Evolutionary conservation across 805 yeast genomes (phyloP).

Genomic region (Pichia sporocuriosa): DNA sequence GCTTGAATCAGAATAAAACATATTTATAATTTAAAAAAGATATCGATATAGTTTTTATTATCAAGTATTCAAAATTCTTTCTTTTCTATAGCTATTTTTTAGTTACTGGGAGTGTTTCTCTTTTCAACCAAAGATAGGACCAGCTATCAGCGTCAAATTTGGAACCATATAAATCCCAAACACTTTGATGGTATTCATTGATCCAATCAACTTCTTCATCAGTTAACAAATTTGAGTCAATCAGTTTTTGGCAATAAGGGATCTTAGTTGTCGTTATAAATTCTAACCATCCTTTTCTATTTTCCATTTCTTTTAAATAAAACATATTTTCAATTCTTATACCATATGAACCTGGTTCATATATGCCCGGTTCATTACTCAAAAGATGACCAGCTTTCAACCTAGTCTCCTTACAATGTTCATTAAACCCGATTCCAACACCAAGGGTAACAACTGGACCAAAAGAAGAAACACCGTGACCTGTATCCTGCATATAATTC

Average conservation of each 20-base stretch:
- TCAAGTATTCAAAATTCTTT: too few species aligned
- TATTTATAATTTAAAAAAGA: too few species aligned
- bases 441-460: conserved; percentile 61
- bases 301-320: conserved; percentile 37
- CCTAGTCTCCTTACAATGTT: conserved; percentile 37
- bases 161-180: conserved; percentile 45
- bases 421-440: conserved; percentile 52
- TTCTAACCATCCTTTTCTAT: conserved; percentile 34
- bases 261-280: conserved; percentile 54
- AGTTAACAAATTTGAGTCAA: conserved; percentile 37
- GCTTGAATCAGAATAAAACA: too few species aligned
- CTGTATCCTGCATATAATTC: conserved; percentile 59
- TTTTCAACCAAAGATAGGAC: too few species aligned
- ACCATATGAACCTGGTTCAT: conserved; percentile 54
- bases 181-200: conserved; percentile 39
- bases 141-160: too few species aligned
- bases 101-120: too few species aligned
- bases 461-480: conserved; percentile 59
- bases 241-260: conserved; percentile 49
- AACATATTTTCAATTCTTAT: conserved; percentile 49
- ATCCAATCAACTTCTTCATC: conserved; percentile 44
- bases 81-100: too few species aligned
- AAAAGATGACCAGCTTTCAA: conserved; percentile 49
- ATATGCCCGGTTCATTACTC: conserved; percentile 59
- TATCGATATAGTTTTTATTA: too few species aligned